A percentile compares a stretch with the other conserved stretches of the same genome.
These are phyloP conservation scores for Lentinula aciculospora DNA, from an alignment of 768 basidiomycete genomes.

Conservation along the genomic window DNA sequence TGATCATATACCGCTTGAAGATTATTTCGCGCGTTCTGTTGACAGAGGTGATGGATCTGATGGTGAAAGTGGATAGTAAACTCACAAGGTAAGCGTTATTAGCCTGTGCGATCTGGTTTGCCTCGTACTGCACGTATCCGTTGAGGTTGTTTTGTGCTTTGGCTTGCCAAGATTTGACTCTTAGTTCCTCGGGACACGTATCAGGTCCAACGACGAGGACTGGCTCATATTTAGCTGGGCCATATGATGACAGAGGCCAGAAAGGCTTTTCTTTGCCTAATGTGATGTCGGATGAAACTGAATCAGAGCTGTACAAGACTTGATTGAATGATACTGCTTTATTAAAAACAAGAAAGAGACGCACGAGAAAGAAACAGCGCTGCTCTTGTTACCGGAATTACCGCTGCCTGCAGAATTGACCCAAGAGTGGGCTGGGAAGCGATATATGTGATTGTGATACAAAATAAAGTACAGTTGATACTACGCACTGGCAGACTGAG, in stretches of 20 bases:
- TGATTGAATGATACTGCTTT: conserved; percentile 4
- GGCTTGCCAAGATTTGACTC: conserved; percentile 57
- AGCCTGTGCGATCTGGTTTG: conserved; percentile 46
- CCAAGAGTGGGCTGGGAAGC: conserved; percentile 34
- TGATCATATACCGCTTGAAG: conserved; percentile 44
- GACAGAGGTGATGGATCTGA: neutral
- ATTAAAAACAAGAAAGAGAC: conserved; percentile 11
- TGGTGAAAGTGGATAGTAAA: neutral
- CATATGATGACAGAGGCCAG: conserved; percentile 81
- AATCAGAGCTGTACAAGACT: conserved; percentile 42
- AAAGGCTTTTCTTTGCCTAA: conserved; percentile 57
- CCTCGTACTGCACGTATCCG: conserved; percentile 52
- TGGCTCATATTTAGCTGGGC: conserved; percentile 68
- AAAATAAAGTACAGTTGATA: conserved; percentile 1
- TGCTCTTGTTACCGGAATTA: conserved; percentile 16
- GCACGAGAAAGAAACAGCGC: conserved; percentile 33
- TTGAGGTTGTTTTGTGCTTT: conserved; percentile 12
- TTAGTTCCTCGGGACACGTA: conserved; percentile 73
- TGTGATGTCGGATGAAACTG: conserved; percentile 60
- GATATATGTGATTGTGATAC: neutral
- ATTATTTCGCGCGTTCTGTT: conserved; percentile 45
- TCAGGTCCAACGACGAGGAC: conserved; percentile 62
- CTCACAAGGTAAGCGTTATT: conserved; percentile 39
- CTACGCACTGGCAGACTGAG: conserved; percentile 49
- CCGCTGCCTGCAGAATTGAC: conserved; percentile 17